Base-by-base conservation (phyloP, 768 basidiomycete genomes). In the Amanita phalloides region DNA sequence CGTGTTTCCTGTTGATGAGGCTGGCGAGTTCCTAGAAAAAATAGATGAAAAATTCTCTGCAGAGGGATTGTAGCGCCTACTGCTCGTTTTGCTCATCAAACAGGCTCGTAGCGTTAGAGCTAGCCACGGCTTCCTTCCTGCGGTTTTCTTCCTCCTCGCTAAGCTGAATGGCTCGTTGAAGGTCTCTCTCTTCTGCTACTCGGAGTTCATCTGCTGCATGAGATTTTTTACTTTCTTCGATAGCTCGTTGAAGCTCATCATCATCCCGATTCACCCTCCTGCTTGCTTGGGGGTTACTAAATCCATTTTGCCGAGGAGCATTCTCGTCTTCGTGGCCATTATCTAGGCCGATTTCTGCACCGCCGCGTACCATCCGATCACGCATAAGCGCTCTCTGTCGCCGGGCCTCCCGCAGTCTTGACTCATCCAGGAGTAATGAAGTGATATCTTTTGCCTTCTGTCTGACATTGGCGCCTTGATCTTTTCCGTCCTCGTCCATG, bases 391-490 rank as follows among this genome's bases (percentile, higher is more conserved):
- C 92, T 21, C 93, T 76, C 37, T 81, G 77, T 13, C 83, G 77
- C 30, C 96, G 79, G 65, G 95, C 93, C 56, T 89, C 82, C 9
- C 90, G 78, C 44, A 99, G 76, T 7, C 96, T 82, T 2, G 73
- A 68, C 51, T 95, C 84, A 63, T 99, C 96, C 64, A 79, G 76
- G 25, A 99, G 76, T 10, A 98, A 79, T 62, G 92, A 93, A 33
- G 92, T 93, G 66, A 99, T 97, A 58, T 98, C 96, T 65, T 99
- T 98, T 10, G 96, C 96, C 68, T 95, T 93, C 66, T 94, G 90
- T 21, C 91, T 81, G 13, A 94, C 90, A 66, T 98, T 99, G n/a
- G 92, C 92, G 33, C 96, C 96, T 61, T 96, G 92, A 64, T 99
- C 96, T 66, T 96, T 96, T 47, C 85, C 88, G 36, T 89, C 84